Base-by-base conservation (phyloP, 495 filamentous ascomycete genomes). In the Neurospora africana region DNA sequence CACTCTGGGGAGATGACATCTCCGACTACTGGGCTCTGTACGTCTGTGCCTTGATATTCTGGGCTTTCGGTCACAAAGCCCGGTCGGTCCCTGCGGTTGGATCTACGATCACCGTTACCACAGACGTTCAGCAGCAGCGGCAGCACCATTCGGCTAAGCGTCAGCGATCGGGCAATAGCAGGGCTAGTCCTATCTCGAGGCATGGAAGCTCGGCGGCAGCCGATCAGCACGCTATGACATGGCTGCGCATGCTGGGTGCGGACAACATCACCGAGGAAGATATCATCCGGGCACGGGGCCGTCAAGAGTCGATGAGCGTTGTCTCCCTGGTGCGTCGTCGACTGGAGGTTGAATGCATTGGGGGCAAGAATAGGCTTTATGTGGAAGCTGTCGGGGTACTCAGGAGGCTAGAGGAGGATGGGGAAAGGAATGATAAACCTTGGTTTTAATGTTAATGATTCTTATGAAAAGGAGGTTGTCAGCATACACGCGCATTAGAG, bases 111-210 rank as follows among this genome's bases (percentile, higher is more conserved):
- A 90, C 81, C 92, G 91, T 77, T 92, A 91, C 78, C 88, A 87
- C 27, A 30, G 27, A 61, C 27, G 90, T 90, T 80, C 90, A 89
- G 75, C 86, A 70, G 23, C 70, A 71, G 40, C 35, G 70, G n/a
- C 61, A 71, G 37, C 15, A 38, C 21, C 47, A 53, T 53, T 17
- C 73, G 72, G 35, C 73, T 72, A 33, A 75, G 75, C 70, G 86
- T 94, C 94, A 73, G 72, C 38, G 73, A 78, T 9, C 53, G 84
- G 81, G 70, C 90, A 91, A 84, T 93, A 94, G 47, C 89, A 91
- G 21, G 83, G 78, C 71, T 89, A 90, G 74, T 89, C 88, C 37
- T 86, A 85, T 79, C 88, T 88, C 72, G 61, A 70, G 21, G 70
- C 53, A 33, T 5, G 69, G 76, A 72, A 80, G 68, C 73, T 72